Conservation (phyloP, 345 rosid species). For the Aethionema arabicum region DNA sequence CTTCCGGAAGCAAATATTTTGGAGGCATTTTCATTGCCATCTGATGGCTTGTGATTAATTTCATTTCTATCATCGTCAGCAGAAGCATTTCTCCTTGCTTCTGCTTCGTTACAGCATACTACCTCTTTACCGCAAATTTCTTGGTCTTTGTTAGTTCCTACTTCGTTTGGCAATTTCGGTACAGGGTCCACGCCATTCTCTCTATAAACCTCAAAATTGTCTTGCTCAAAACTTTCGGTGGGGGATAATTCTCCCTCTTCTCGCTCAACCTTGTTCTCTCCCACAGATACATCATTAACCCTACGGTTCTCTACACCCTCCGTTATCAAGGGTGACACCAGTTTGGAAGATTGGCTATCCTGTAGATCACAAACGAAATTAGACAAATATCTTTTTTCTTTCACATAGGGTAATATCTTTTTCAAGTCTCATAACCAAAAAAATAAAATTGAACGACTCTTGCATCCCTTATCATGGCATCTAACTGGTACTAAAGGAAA, state of each 20-base stretch:
- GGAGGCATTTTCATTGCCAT: slow-evolving; percentile 70
- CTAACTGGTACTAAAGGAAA: slow-evolving; percentile 13
- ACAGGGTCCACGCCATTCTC: slow-evolving; percentile 53
- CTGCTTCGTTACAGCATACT: slow-evolving; percentile 51
- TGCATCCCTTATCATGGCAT: slow-evolving; percentile 10
- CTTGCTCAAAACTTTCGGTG: slow-evolving; percentile 85
- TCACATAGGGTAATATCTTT: slow-evolving; percentile 14
- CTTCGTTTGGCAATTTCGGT: slow-evolving; percentile 54
- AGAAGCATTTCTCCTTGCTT: slow-evolving; percentile 59
- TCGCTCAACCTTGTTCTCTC: slow-evolving; percentile 69
- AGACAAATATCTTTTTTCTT: neutral
- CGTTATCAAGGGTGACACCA: slow-evolving; percentile 40
- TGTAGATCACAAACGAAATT: slow-evolving; percentile 34
- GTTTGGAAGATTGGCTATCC: slow-evolving; percentile 52
- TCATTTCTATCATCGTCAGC: slow-evolving; percentile 77
- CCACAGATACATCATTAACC: slow-evolving; percentile 50
- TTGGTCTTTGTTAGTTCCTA: slow-evolving; percentile 47
- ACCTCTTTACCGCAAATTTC: slow-evolving; percentile 41
- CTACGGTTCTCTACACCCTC: slow-evolving; percentile 49
- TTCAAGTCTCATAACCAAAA: slow-evolving; percentile 2
- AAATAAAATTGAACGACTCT: slow-evolving; percentile 5
- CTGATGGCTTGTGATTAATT: slow-evolving; percentile 65
- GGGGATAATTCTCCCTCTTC: slow-evolving; percentile 99
- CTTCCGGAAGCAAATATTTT: slow-evolving; percentile 71
- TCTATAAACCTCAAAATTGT: slow-evolving; percentile 73